These are phyloP conservation scores for Tolypocladium guangdongense DNA, from an alignment of 2,329 filamentous ascomycete species.

Conservation along the genomic window DNA sequence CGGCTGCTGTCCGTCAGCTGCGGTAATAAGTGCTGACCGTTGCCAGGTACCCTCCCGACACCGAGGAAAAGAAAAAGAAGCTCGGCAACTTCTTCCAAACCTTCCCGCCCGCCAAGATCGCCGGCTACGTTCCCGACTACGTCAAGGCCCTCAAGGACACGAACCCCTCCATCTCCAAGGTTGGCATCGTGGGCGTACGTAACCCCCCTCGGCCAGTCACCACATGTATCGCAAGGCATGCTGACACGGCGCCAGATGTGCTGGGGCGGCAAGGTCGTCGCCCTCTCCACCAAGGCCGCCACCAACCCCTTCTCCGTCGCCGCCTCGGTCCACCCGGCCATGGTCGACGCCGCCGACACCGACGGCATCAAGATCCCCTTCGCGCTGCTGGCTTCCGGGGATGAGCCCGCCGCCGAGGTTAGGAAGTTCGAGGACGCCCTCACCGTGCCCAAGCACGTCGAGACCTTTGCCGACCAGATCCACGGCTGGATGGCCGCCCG, in stretches of 20 bases:
- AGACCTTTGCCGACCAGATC: conserved; percentile 56
- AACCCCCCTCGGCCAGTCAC: neutral
- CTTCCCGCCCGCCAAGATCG: conserved; percentile 35
- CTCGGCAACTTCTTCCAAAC: conserved; percentile 47
- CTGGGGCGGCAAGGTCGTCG: conserved; percentile 61
- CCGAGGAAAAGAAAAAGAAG: conserved; percentile 49
- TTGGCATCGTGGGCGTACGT: conserved; percentile 50
- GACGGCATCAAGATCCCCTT: conserved; percentile 49
- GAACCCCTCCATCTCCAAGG: conserved; percentile 44
- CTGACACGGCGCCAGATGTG: conserved; percentile 35
- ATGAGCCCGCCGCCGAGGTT: conserved; percentile 46
- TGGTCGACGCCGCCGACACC: conserved; percentile 54
- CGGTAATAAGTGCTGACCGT: neutral
- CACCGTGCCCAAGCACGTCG: conserved; percentile 45
- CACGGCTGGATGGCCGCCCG: conserved; percentile 68
- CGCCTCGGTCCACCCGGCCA: conserved; percentile 46
- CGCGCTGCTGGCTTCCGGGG: conserved; percentile 52
- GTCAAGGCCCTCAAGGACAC: conserved; percentile 40
- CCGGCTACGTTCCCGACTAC: conserved; percentile 41
- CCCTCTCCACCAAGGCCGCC: conserved; percentile 35
- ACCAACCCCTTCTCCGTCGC: conserved; percentile 45
- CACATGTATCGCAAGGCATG: neutral
- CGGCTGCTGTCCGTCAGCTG: too few species aligned
- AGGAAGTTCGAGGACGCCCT: conserved; percentile 45
- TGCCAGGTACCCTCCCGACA: conserved; percentile 49